Evolutionary conservation across 805 yeast species (phyloP).

Genomic region (Ogataea sp.): DNA sequence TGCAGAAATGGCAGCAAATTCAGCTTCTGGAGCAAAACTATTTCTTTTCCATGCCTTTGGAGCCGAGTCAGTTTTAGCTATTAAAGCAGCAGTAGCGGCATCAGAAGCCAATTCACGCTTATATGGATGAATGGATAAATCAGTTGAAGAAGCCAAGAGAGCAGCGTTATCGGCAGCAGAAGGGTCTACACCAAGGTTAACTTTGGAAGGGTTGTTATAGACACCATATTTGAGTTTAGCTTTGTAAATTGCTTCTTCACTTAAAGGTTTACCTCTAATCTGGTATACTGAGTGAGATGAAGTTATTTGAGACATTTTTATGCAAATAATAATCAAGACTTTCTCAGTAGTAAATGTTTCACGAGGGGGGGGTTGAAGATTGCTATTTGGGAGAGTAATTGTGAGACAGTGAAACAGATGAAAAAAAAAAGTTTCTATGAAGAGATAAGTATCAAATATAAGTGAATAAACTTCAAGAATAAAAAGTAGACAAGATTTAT

Average conservation of each 20-base stretch:
- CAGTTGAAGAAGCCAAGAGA: slow-evolving; percentile 59
- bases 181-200: slow-evolving; percentile 54
- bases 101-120: slow-evolving; percentile 52
- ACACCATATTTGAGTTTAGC: slow-evolving; percentile 67
- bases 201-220: slow-evolving; percentile 42
- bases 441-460: no score
- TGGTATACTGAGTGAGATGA: slow-evolving; percentile 43
- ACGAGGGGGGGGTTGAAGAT: not conserved
- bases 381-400: no score
- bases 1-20: slow-evolving; percentile 33
- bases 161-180: slow-evolving; percentile 75
- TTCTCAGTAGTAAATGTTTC: no score
- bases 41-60: slow-evolving; percentile 43
- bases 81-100: slow-evolving; percentile 59
- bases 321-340: not conserved
- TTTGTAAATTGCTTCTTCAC: slow-evolving; percentile 67
- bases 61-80: slow-evolving; percentile 37
- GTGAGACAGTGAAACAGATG: no score
- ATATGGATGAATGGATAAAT: slow-evolving; percentile 56
- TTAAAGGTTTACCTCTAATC: slow-evolving; percentile 60
- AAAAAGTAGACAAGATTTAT: no score
- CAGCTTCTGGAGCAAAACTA: slow-evolving; percentile 36
- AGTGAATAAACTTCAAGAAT: no score
- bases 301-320: slow-evolving; percentile 12
- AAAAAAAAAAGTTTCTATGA: no score